Conservation (phyloP, 208 protist species). For the Leishmania gerbilli region DNA sequence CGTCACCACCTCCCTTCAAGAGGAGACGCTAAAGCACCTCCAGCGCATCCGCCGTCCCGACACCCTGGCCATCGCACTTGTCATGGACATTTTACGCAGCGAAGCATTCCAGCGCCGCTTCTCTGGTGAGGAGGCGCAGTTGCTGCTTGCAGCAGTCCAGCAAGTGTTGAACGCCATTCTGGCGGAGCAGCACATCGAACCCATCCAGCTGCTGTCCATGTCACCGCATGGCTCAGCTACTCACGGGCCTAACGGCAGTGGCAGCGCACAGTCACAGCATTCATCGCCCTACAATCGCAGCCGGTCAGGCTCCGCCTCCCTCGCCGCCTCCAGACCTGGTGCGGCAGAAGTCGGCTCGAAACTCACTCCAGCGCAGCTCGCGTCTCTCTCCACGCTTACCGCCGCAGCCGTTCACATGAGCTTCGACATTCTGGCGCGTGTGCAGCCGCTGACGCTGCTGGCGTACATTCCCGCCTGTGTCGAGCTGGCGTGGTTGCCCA, state of each 20-base stretch:
- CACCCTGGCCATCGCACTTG: slow-evolving; percentile 42
- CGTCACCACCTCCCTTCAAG: background rate
- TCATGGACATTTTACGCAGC: slow-evolving; percentile 32
- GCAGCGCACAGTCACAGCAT: background rate
- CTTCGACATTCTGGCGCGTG: slow-evolving; percentile 10
- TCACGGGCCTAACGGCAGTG: background rate
- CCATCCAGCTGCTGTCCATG: slow-evolving; percentile 11
- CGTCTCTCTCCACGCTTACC: slow-evolving; percentile 20
- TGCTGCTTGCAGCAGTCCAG: slow-evolving; percentile 7
- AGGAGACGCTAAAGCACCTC: slow-evolving; percentile 32
- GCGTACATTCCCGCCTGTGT: slow-evolving; percentile 11
- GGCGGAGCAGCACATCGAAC: slow-evolving; percentile 5
- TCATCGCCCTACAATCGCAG: background rate
- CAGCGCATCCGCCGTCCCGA: slow-evolving; percentile 37
- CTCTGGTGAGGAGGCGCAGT: slow-evolving; percentile 12
- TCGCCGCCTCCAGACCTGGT: background rate
- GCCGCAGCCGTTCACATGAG: slow-evolving; percentile 19
- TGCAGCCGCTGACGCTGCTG: slow-evolving; percentile 29
- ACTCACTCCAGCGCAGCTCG: slow-evolving; percentile 16
- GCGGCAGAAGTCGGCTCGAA: background rate
- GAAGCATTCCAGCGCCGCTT: background rate
- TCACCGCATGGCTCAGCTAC: background rate
- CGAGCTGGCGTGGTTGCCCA: slow-evolving; percentile 28
- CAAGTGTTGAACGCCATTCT: slow-evolving; percentile 22
- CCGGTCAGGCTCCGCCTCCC: slow-evolving; percentile 1